Conservation (phyloP, 2,329 filamentous ascomycete species). For the Nannizzia gypsea region DNA sequence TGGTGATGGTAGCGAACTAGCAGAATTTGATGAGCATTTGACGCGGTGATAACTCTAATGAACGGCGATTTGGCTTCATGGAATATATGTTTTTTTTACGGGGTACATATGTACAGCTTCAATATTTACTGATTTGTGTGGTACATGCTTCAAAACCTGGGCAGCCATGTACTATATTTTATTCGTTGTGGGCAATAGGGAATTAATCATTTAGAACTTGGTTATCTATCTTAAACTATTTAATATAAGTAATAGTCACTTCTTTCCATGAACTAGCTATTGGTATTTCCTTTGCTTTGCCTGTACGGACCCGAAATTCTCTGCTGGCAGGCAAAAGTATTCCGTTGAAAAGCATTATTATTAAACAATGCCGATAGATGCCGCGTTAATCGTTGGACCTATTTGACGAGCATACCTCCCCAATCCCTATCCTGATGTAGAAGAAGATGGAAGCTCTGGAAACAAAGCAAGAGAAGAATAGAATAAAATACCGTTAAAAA, state of each 20-base stretch:
- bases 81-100: not conserved
- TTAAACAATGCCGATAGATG: not conserved
- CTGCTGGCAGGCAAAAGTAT: too few species aligned
- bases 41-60: not conserved
- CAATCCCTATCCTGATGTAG: not conserved
- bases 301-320: too few species aligned
- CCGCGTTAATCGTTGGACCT: not conserved
- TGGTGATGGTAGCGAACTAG: slow-evolving; percentile 8
- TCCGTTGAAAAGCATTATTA: too few species aligned
- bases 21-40: slow-evolving; percentile 3
- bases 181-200: not conserved
- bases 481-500: not conserved
- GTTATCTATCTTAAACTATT: not conserved
- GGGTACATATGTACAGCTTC: not conserved
- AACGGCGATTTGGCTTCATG: not conserved
- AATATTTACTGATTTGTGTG: not conserved
- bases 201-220: not conserved
- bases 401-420: not conserved
- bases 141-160: not conserved
- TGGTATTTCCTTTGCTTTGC: too few species aligned
- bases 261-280: not conserved
- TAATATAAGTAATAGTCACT: not conserved
- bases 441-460: not conserved
- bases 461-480: not conserved
- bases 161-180: not conserved